Evolutionary conservation across 2,329 filamentous ascomycete species (phyloP), one percentile per base, ranked within the genome.

Genomic region (Kalmusia sp.): DNA sequence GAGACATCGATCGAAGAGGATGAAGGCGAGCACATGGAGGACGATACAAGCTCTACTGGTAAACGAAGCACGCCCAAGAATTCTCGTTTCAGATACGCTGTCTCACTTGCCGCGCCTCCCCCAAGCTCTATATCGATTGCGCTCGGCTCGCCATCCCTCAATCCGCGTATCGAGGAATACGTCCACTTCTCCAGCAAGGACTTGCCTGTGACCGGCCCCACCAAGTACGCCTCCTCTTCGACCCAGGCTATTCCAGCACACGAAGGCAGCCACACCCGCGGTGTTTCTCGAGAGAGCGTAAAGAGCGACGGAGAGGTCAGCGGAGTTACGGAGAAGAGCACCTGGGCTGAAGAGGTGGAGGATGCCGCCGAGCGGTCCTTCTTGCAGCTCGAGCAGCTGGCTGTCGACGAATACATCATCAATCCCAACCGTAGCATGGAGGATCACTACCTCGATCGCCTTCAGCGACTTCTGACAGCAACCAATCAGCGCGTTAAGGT

Each of bases 341-440:
- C 67, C 22, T 73, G 70, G 70, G 65, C 62, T 17, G 69, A 69
- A 17, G 68, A 72, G n/a, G 50, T 71, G 1, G 65, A 69, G 44
- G 64, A 67, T 2, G 28, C 45, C 6, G 44, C 70, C 21, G 67
- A 70, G 33, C 59, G 61, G 11, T 53, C 57, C 3, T 44, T 66
- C 21, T 27, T 59, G 51, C 57, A 58, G 17, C 59, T 73, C 3
- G 69, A 72, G 56, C 69, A 73, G 54, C 46, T 73, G n/a, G 69
- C 68, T n/a, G 24, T 55, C 6, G 71, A 73, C 31, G 69, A 72
- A 49, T 39, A 52, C 30, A 45, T 49, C 7, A 48, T 46, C 1
- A 60, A 69, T 21, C 38, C 57, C 1, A 59, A 52, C 49, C 63
- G 54, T 41, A 59, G 51, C n/a, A 39, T 62, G 5, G 57, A 61